Evolutionary conservation across 176 grass and related monocot genomes (phyloP), one percentile per base, ranked within the genome.

Genomic region (Saccharum spontaneum): DNA sequence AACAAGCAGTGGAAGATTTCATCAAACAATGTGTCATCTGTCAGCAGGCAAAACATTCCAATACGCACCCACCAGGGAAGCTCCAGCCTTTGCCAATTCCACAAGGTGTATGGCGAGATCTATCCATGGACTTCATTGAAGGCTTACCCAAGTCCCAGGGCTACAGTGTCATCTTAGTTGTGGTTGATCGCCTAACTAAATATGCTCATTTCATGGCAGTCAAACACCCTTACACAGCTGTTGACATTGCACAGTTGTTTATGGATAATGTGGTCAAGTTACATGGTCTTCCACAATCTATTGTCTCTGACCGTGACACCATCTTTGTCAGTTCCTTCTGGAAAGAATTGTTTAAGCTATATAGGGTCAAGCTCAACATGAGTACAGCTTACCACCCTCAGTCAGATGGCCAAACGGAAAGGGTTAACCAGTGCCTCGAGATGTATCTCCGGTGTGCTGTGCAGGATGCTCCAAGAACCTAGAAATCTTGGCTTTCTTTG

Each of bases 211-310:
- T 40, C 3, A 0, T 69, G 0, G 7, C 67, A 0, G 0, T 20
- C 0, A 69, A 38, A 0, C 67, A 69, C 1, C 67, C 67, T 1
- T 69, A 4, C 2, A 38, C 67, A 22, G 8, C 36, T 63, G 1
- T 3, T 45, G 0, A 0, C 0, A 1, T 20, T 36, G 67, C 67
- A 0, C 2, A 39, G 1, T 0, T 22, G 0, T 14, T 69, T 3
- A 2, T 40, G 1, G 36, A 69, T 3, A 15, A 18, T 0, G 2
- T 69, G 1, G 36, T 69, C 0, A 37, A 17, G 4, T 5, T 69
- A 5, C 36, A 69, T 69, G 67, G 31, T 0, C 10, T 69, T 0
- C 67, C 31, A 2, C 9, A 39, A 0, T 10, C 7, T 0, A 40
- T 69, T 22, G 36, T 69, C 0, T 10, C 16, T 18, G 67, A 69